Conservation (phyloP, 169 alveolate species). For the Hepatocystis sp. region DNA sequence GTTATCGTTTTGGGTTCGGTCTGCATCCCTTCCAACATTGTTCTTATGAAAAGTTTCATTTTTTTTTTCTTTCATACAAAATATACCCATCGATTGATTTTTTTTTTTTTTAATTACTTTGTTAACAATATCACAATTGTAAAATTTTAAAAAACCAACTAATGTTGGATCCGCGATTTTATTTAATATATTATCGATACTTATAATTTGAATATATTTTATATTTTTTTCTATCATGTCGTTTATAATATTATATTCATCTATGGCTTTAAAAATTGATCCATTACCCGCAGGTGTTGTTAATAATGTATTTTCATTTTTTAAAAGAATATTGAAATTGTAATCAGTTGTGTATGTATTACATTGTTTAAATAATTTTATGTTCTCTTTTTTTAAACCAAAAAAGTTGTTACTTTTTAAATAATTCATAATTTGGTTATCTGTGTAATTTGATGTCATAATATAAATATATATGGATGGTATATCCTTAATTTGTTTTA, state of each 20-base stretch:
- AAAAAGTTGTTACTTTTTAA: constrained; percentile 72
- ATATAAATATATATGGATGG: constrained; percentile 74
- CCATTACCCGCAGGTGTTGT: constrained; percentile 84
- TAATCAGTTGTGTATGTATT: constrained; percentile 55
- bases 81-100: constrained; percentile 35
- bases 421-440: constrained; percentile 71
- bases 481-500: background rate
- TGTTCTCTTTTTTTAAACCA: constrained; percentile 75
- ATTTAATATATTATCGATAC: constrained; percentile 72
- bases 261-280: constrained; percentile 77
- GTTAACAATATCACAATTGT: constrained; percentile 51
- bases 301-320: constrained; percentile 12
- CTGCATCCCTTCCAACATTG: too few species aligned
- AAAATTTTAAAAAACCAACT: constrained; percentile 44
- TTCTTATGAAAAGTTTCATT: too few species aligned
- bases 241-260: constrained; percentile 34
- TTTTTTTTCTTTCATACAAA: constrained; percentile 19
- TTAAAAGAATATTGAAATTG: constrained; percentile 25
- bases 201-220: constrained; percentile 53
- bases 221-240: constrained; percentile 44
- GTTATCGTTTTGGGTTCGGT: too few species aligned
- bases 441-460: constrained; percentile 80
- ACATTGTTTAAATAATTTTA: constrained; percentile 76
- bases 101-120: constrained; percentile 46
- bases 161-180: constrained; percentile 68